Conservation (phyloP, 768 basidiomycete species). For the Tubosaeta brunneosetosa region DNA sequence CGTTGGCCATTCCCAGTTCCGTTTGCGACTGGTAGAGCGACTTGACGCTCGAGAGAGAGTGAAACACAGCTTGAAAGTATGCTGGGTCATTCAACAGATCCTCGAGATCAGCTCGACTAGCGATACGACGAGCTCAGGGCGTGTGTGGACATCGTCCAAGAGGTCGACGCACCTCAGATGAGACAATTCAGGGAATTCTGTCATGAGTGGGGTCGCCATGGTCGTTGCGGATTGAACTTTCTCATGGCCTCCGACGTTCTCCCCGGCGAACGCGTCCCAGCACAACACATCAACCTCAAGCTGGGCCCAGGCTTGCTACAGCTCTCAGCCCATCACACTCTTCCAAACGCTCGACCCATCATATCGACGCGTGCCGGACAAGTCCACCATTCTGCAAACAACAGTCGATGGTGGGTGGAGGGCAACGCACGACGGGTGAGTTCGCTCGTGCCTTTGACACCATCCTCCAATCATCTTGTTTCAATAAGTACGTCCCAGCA, state of each 20-base stretch:
- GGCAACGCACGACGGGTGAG: slow-evolving; percentile 74
- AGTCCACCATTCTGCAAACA: slow-evolving; percentile 64
- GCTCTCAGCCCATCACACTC: slow-evolving; percentile 30
- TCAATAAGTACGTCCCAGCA: slow-evolving; percentile 90
- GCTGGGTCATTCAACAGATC: slow-evolving; percentile 75
- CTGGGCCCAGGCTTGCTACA: slow-evolving; percentile 81
- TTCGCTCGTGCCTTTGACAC: not conserved
- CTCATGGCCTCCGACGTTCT: slow-evolving; percentile 57
- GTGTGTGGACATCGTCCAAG: not conserved
- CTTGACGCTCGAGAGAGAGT: slow-evolving; percentile 71
- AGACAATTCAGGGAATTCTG: slow-evolving; percentile 70
- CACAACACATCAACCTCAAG: slow-evolving; percentile 79
- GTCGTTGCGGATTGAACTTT: slow-evolving; percentile 4
- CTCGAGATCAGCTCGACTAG: slow-evolving; percentile 87
- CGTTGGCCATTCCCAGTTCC: slow-evolving; percentile 79
- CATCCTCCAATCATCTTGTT: slow-evolving; percentile 1
- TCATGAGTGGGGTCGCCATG: slow-evolving; percentile 40
- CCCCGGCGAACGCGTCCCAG: slow-evolving; percentile 76
- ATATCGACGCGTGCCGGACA: slow-evolving; percentile 67
- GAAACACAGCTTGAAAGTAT: slow-evolving; percentile 86
- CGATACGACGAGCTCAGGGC: slow-evolving; percentile 7
- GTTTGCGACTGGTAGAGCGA: slow-evolving; percentile 70
- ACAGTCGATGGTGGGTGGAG: slow-evolving; percentile 87
- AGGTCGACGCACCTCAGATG: slow-evolving; percentile 56
- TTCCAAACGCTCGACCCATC: slow-evolving; percentile 20